Evolutionary conservation across 495 filamentous ascomycete species (phyloP), one percentile per base, ranked within the genome.

Genomic region (Coniosporium apollinis): DNA sequence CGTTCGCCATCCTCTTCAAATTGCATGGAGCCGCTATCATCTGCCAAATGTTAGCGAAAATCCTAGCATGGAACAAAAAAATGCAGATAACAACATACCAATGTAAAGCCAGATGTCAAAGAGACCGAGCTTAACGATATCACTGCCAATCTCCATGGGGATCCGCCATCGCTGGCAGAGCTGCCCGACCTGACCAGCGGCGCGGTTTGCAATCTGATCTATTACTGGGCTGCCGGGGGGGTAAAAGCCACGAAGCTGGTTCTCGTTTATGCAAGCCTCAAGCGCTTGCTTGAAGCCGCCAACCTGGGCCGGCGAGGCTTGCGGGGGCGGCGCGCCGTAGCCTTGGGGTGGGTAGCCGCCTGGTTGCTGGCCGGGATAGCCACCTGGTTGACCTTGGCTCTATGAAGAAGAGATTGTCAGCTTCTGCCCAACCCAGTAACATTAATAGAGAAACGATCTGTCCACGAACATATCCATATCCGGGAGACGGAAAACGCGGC

Each of bases 11-110:
- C 62, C 43, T 75, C 71, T 41, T 74, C 66, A 34, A 80, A 77
- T 29, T 65, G 56, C 54, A 82, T 81, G 17, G 76, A 80, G 9
- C 77, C 76, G 50, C 71, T 76, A 51, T 82, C 76, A 47, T 81
- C 76, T 55, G 29, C 19, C 13, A 5, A 25, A 3, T 2, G 29
- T 42, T 22, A 44, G 21, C 45, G 2, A 20, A 28, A 9, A n/a
- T 22, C 21, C 16, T 16, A 4, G 13, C 5, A 18, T 20, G 25
- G 5, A 5, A 14, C 1, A 24, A 29, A 22, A 22, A 3, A n/a
- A n/a, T n/a, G n/a, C n/a, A n/a, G n/a, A n/a, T n/a, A n/a, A n/a
- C n/a, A 8, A 26, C 49, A 34, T 42, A 61, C 61, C 63, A 33
- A 81, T 72, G 45, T 74, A 79, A 19, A 82, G 58, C 31, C 77